Evolutionary conservation across 331 rosid species (phyloP), one percentile per base, ranked within the genome.

Genomic region (Spiraea crenata): DNA sequence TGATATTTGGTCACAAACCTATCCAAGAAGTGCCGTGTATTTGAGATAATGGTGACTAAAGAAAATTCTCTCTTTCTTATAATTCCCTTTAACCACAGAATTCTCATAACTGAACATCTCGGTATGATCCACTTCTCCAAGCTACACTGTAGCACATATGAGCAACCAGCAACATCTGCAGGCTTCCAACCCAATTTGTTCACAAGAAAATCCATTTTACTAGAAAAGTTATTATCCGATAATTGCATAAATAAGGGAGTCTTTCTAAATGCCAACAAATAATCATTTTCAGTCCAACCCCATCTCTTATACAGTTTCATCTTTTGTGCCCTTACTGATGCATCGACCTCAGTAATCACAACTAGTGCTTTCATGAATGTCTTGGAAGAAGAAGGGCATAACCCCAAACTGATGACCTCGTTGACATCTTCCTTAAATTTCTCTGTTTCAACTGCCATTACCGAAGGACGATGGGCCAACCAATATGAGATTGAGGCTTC

Each of bases 111-210:
- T 10, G 51, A 78, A 50, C 51, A 52, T 57, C 78, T 67, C 8
- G 82, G 78, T 3, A 51, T 6, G 1, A 60, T 67, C 25, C 71
- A 20, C 66, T 67, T 78, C 54, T 78, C 78, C 61, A 78, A 67
- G 61, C 75, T 78, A 46, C 20, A 67, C 17, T 3, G 52, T 45
- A 74, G 19, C 55, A 63, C n/a, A 9, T 3, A 0, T 7, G 83
- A 68, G 55, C n/a, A 5, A 34, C 3, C 66, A 1, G 67, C 76
- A 17, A 79, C 47, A 17, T 61, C 58, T 34, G 65, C 17, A 0
- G 72, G 37, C 37, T 20, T 39, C 52, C 66, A 56, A 20, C 71
- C 76, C 69, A 79, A 62, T 49, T 54, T 35, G 56, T 77, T 73
- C 62, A 73, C 61, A 35, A 61, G 35, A 51, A 59, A 46, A 31